Conservation (phyloP, 371 early-diverging fungal species). For the Globomyces sp. region DNA sequence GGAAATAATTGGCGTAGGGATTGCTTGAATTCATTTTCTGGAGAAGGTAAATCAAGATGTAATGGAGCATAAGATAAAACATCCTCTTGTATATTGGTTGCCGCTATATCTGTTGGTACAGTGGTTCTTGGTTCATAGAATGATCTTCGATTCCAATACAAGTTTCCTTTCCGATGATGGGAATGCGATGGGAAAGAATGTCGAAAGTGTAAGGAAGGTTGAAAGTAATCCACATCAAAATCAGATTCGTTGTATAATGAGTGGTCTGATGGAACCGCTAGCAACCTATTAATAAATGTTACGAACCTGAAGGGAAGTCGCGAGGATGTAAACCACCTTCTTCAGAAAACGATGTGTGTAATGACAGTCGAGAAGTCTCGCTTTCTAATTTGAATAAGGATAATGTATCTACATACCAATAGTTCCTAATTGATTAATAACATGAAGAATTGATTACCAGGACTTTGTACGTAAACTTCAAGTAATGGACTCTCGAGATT, state of each 20-base stretch:
- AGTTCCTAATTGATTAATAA: no score
- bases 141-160: not conserved
- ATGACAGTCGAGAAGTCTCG: no score
- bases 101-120: not conserved
- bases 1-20: not conserved
- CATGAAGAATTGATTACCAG: no score
- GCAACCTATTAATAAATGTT: no score
- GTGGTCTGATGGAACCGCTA: not conserved
- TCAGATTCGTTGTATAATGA: constrained; percentile 1
- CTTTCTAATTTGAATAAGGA: no score
- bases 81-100: not conserved
- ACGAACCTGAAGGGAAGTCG: not conserved
- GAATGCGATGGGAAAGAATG: not conserved
- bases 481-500: not conserved
- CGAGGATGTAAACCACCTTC: not conserved
- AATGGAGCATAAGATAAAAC: not conserved
- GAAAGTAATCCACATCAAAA: constrained; percentile 8
- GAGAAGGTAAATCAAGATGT: not conserved
- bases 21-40: not conserved
- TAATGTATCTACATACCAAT: no score
- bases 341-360: no score
- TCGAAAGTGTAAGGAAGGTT: constrained; percentile 7
- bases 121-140: constrained; percentile 7
- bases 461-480: not conserved
- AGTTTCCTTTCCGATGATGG: not conserved